Percentiles rank a stretch among this genome's conserved stretches.
These are phyloP conservation scores for Calocybe gangraenosa DNA, from an alignment of 768 basidiomycete species.

Conservation along the genomic window DNA sequence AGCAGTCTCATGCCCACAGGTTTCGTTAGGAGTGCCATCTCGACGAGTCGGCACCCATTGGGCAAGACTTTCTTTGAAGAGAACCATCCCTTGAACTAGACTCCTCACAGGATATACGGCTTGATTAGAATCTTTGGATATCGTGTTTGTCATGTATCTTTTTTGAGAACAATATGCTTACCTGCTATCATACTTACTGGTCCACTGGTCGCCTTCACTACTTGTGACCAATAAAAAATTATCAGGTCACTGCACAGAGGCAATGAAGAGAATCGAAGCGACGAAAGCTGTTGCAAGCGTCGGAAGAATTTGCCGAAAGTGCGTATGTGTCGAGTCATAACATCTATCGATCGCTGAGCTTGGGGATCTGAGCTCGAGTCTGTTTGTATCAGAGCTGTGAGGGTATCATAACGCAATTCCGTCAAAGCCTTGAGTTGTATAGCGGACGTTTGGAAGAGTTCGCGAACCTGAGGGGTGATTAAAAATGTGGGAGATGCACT, in stretches of 20 bases:
- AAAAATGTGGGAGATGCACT: conserved; percentile 3
- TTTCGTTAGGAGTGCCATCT: conserved; percentile 55
- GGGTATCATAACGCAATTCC: conserved; percentile 52
- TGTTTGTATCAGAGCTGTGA: conserved; percentile 36
- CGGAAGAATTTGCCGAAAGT: conserved; percentile 80
- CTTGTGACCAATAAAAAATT: conserved; percentile 78
- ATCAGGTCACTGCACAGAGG: conserved; percentile 64
- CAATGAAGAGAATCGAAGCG: conserved; percentile 55
- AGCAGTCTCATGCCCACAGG: conserved; percentile 38
- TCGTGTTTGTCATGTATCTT: background rate
- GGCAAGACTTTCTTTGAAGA: conserved; percentile 79
- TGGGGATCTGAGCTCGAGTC: conserved; percentile 25
- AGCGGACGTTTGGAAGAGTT: conserved; percentile 58
- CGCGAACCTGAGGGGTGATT: conserved; percentile 43
- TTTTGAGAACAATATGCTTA: conserved; percentile 21
- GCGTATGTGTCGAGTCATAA: conserved; percentile 64
- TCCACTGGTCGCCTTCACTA: conserved; percentile 63
- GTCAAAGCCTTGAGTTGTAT: conserved; percentile 52
- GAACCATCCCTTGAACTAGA: conserved; percentile 79
- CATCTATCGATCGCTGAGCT: conserved; percentile 41
- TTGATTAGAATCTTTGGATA: conserved; percentile 47
- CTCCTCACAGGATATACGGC: conserved; percentile 76
- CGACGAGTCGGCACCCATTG: conserved; percentile 71
- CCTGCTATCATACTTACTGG: conserved; percentile 54
- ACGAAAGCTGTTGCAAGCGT: conserved; percentile 60